These are phyloP conservation scores for Myxozyma sirexii DNA, from an alignment of 805 yeast genomes.

Conservation along the genomic window DNA sequence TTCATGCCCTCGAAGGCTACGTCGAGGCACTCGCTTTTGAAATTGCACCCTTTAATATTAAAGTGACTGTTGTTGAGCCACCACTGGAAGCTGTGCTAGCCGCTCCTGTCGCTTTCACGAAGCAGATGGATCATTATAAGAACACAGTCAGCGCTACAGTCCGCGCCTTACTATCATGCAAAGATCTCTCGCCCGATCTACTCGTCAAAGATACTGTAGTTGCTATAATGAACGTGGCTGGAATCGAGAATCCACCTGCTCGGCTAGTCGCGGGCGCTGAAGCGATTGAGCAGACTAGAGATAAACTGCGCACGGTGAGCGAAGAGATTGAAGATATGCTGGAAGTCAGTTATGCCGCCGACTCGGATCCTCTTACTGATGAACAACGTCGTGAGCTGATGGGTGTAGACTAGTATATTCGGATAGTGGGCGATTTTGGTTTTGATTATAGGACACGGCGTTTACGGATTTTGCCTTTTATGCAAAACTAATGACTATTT, in stretches of 20 bases:
- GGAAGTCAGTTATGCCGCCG: constrained; percentile 34
- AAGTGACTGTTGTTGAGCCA: constrained; percentile 40
- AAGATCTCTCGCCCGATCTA: constrained; percentile 34
- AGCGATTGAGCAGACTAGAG: constrained; percentile 40
- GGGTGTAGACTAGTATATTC: constrained; percentile 3
- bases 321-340: constrained; percentile 42
- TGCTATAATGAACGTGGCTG: constrained; percentile 39
- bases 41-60: constrained; percentile 38
- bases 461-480: background rate
- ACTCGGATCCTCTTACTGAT: constrained; percentile 30
- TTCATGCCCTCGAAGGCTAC: constrained; percentile 43
- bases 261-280: constrained; percentile 40
- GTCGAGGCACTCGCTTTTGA: constrained; percentile 41
- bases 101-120: constrained; percentile 26
- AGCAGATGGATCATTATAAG: constrained; percentile 24
- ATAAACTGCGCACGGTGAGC: constrained; percentile 37
- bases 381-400: constrained; percentile 25
- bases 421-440: background rate
- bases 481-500: too few relatives aligned
- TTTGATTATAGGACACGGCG: background rate
- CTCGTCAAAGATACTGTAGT: constrained; percentile 34
- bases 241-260: constrained; percentile 42
- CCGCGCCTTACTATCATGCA: constrained; percentile 23
- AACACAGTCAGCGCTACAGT: constrained; percentile 30
- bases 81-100: constrained; percentile 38